Conservation (phyloP, 2,329 filamentous ascomycete species). For the Stagonosporopsis chrysanthemi region DNA sequence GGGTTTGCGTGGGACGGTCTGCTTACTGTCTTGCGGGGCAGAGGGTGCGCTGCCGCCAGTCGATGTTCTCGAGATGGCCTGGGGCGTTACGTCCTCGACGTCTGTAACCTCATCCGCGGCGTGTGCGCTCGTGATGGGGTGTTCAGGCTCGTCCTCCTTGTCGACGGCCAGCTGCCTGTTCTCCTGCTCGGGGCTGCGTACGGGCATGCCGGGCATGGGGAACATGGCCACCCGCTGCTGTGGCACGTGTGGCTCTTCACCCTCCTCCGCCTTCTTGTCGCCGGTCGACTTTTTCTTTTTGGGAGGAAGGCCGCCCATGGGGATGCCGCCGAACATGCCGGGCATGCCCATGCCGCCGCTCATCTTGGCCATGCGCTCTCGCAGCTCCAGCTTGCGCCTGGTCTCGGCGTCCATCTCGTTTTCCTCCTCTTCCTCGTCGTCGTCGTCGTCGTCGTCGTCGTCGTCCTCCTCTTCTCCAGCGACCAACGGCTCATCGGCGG, state of each 20-base stretch:
- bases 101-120: slow-evolving; percentile 59
- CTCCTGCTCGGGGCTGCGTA: slow-evolving; percentile 58
- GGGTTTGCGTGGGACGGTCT: slow-evolving; percentile 49
- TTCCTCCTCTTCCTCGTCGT: slow-evolving; percentile 71
- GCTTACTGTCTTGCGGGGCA: slow-evolving; percentile 61
- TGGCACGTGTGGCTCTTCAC: slow-evolving; percentile 36
- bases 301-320: slow-evolving; percentile 60
- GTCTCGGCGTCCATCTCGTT: slow-evolving; percentile 89
- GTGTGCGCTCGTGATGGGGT: slow-evolving; percentile 52
- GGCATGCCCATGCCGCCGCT: slow-evolving; percentile 97
- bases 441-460: slow-evolving; percentile 60
- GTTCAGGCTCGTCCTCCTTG: slow-evolving; percentile 61
- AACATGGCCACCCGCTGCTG: slow-evolving; percentile 62
- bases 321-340: slow-evolving; percentile 82
- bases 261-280: slow-evolving; percentile 48
- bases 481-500: slow-evolving; percentile 60
- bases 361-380: slow-evolving; percentile 98
- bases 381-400: slow-evolving; percentile 82
- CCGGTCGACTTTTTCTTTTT: slow-evolving; percentile 59
- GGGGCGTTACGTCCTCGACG: slow-evolving; percentile 59
- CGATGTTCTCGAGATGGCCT: slow-evolving; percentile 50
- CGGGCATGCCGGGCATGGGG: slow-evolving; percentile 74
- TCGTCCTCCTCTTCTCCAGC: slow-evolving; percentile 60
- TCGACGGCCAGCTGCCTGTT: slow-evolving; percentile 54
- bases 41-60: slow-evolving; percentile 52